phyloP scores from a whole-genome alignment of 2,329 filamentous ascomycete species.

The Aspergillus quadrilineatus region DNA sequence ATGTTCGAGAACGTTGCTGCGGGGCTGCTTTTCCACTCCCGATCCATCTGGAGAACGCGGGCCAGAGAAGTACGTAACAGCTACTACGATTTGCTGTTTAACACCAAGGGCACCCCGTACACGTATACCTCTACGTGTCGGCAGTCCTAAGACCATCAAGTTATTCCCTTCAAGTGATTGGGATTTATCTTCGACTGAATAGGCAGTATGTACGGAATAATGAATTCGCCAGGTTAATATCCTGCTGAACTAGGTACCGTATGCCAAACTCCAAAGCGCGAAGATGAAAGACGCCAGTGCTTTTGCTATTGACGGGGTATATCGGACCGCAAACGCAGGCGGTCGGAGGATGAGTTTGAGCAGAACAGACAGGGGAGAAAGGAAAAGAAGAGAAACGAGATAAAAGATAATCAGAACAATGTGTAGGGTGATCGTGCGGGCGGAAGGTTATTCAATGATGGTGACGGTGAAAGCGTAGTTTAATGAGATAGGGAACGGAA shows the following conservation, averaged over 20 bases:
- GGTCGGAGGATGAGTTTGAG: background rate
- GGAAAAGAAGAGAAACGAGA: background rate
- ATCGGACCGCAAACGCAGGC: background rate
- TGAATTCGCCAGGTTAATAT: background rate
- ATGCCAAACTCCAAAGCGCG: slow-evolving; percentile 6
- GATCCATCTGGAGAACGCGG: background rate
- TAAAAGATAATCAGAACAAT: background rate
- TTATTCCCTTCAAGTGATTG: no score
- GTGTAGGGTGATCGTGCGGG: background rate
- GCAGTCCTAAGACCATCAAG: background rate
- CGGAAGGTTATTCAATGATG: background rate
- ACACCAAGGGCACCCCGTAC: background rate
- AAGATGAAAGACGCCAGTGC: slow-evolving; percentile 1
- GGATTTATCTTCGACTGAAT: no score
- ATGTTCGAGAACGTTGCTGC: slow-evolving; percentile 10
- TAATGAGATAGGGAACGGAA: slow-evolving; percentile 10
- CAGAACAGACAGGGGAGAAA: background rate
- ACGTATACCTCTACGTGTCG: background rate
- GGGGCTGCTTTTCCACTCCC: slow-evolving; percentile 4
- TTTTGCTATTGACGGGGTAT: slow-evolving; percentile 19
- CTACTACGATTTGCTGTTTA: background rate
- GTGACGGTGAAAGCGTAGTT: background rate
- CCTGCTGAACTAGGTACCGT: background rate
- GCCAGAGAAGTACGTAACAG: background rate
- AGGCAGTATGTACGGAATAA: background rate